A percentile compares a stretch with the other conserved stretches of the same genome.
These are phyloP conservation scores for Ceratobasidium sp. DNA, from an alignment of 1,284 basidiomycete genomes.

Conservation along the genomic window DNA sequence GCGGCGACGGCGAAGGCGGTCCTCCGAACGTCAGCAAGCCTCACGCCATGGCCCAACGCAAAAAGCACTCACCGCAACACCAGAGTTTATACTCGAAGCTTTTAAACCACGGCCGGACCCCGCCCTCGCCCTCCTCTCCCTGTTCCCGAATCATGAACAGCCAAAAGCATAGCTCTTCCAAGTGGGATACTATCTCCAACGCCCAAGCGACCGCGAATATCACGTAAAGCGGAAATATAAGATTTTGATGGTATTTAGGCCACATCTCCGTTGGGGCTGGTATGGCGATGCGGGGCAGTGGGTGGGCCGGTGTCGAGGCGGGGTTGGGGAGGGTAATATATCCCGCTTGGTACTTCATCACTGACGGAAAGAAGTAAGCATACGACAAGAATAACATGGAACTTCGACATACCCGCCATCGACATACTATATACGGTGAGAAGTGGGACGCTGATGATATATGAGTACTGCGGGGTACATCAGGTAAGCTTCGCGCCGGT, in stretches of 20 bases:
- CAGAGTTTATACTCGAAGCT: conserved; percentile 44
- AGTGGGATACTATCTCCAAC: conserved; percentile 45
- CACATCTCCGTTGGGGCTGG: conserved; percentile 44
- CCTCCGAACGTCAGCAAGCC: neutral
- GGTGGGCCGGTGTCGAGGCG: conserved; percentile 23
- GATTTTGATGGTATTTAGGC: conserved; percentile 34
- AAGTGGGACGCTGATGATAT: conserved; percentile 45
- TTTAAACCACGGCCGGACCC: conserved; percentile 42
- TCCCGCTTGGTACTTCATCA: conserved; percentile 49
- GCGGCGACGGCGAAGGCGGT: neutral
- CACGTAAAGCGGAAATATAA: conserved; percentile 46
- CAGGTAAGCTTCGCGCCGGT: neutral
- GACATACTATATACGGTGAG: conserved; percentile 40
- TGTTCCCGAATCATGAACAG: conserved; percentile 41
- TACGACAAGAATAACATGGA: neutral
- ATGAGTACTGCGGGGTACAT: conserved; percentile 43
- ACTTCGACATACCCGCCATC: conserved; percentile 25
- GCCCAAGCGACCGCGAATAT: conserved; percentile 48
- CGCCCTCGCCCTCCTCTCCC: conserved; percentile 23
- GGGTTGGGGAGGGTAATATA: conserved; percentile 40
- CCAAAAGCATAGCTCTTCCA: conserved; percentile 43
- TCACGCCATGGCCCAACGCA: neutral
- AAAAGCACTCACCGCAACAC: conserved; percentile 33
- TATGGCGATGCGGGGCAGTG: conserved; percentile 34
- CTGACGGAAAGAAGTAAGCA: conserved; percentile 1